Base-by-base conservation (phyloP, 140 eudicot species). In the Oenanthe javanica region DNA sequence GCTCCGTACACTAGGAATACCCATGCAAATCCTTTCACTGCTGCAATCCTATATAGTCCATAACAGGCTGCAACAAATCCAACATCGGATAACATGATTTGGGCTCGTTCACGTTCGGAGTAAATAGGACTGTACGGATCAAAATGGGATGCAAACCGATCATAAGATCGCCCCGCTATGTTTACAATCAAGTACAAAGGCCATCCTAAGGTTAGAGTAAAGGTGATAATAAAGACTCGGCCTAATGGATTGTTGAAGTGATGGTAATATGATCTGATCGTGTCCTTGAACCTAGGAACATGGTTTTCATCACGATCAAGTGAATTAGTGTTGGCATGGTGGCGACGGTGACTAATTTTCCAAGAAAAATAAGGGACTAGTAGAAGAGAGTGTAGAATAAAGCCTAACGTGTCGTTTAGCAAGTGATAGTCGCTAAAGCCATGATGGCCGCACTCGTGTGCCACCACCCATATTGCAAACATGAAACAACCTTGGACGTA, bases 41-140 rank as follows among this genome's bases (percentile, higher is more conserved):
- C 5, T n/a, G 70, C 70, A 23, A 63, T 23, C 38, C 70, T 10
- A 10, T 63, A 63, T 9, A 63, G 38, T 10, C 38, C 38, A 14
- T 63, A 63, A 23, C 70, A 63, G 38, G 38, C 40, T 63, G 70
- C 70, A 2, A 63, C 38, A 10, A 63, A 63, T 8, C 70, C 70
- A n/a, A 23, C 0, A 23, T 63, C 70, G 15, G 70, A 63, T 23
- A 63, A 63, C 38, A 63, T n/a, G 15, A 63, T 63, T 23, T 63
- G 70, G 23, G 16, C 38, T 63, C 70, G 70, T 23, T 63, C 70
- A 9, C 70, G 70, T 63, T 63, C 15, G 16, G 70, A 63, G 38
- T 63, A 63, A 23, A 63, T 63, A 63, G 70, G 70, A 63, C 70
- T 63, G 70, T 63, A 63, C 10, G 70, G 70, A 10, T 63, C 70